Conservation (phyloP, 1,139 yeast species). For the Yamadazyma epiphylla region DNA sequence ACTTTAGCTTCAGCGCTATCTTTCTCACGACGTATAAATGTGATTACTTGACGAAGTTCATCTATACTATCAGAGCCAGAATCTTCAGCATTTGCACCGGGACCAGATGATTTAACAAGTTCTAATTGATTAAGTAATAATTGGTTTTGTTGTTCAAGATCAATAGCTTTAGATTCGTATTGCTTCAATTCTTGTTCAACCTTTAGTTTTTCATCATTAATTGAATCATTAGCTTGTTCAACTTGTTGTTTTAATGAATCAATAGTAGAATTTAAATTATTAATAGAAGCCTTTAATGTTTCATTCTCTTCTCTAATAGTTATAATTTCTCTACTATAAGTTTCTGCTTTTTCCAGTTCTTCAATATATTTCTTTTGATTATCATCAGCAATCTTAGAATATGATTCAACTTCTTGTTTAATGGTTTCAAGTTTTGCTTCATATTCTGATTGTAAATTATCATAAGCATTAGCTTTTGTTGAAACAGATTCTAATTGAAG, state of each 20-base stretch:
- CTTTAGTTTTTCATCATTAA: slow-evolving; percentile 20
- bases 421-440: slow-evolving; percentile 28
- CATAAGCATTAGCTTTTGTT: slow-evolving; percentile 33
- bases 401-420: slow-evolving; percentile 46
- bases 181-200: slow-evolving; percentile 53
- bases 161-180: slow-evolving; percentile 46
- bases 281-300: slow-evolving; percentile 31
- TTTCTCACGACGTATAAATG: slow-evolving; percentile 70
- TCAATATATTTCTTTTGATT: slow-evolving; percentile 54
- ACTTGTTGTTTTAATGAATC: slow-evolving; percentile 15
- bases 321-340: slow-evolving; percentile 44
- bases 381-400: slow-evolving; percentile 45
- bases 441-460: slow-evolving; percentile 29
- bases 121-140: slow-evolving; percentile 72
- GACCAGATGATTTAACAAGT: slow-evolving; percentile 18
- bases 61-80: slow-evolving; percentile 20
- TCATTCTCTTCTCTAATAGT: slow-evolving; percentile 41
- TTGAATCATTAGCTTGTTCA: slow-evolving; percentile 21
- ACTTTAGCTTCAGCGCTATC: slow-evolving; percentile 66
- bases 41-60: slow-evolving; percentile 48
- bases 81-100: slow-evolving; percentile 5
- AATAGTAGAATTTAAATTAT: slow-evolving; percentile 25
- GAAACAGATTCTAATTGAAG: slow-evolving; percentile 14
- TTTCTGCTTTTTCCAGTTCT: slow-evolving; percentile 56
- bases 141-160: slow-evolving; percentile 62